Evolutionary conservation across 257 asterid genomes (phyloP).

Genomic region (Thymus mandschuricus): DNA sequence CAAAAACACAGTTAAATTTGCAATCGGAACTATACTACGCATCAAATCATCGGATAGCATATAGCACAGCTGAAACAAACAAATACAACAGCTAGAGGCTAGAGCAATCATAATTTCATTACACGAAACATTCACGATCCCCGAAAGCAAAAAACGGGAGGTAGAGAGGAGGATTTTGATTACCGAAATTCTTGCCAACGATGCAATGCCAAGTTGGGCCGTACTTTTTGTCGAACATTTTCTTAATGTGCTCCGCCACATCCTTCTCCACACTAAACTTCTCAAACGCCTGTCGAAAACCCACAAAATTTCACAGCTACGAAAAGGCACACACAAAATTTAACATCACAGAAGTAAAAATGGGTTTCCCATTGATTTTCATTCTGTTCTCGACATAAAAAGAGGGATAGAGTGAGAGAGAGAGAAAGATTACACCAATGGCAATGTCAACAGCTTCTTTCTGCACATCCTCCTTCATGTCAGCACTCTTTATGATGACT

Average conservation of each 20-base stretch:
- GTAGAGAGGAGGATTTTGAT: background rate
- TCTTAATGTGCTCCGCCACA: conserved; percentile 94
- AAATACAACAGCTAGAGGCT: background rate
- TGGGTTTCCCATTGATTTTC: background rate
- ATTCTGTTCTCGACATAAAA: background rate
- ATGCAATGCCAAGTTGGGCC: conserved; percentile 99
- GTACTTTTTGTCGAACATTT: conserved; percentile 85
- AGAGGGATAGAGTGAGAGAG: conserved; percentile 5
- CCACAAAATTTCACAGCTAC: background rate
- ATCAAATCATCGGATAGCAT: conserved; percentile 9
- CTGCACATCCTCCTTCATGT: conserved; percentile 94
- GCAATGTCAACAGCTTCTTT: conserved; percentile 94
- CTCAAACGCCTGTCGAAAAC: conserved; percentile 77
- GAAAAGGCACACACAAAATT: background rate
- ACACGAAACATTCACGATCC: background rate
- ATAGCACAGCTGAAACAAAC: conserved; percentile 19
- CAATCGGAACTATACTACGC: conserved; percentile 3
- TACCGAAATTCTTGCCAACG: conserved; percentile 99
- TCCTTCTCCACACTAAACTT: conserved; percentile 87
- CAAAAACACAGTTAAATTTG: conserved; percentile 8
- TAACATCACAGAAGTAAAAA: background rate
- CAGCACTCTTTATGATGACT: conserved; percentile 84
- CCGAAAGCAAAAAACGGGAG: background rate
- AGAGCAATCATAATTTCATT: background rate
- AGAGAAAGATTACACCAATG: conserved; percentile 60